phyloP scores from a whole-genome alignment of 2,329 filamentous ascomycete species.

The Trichoderma breve region DNA sequence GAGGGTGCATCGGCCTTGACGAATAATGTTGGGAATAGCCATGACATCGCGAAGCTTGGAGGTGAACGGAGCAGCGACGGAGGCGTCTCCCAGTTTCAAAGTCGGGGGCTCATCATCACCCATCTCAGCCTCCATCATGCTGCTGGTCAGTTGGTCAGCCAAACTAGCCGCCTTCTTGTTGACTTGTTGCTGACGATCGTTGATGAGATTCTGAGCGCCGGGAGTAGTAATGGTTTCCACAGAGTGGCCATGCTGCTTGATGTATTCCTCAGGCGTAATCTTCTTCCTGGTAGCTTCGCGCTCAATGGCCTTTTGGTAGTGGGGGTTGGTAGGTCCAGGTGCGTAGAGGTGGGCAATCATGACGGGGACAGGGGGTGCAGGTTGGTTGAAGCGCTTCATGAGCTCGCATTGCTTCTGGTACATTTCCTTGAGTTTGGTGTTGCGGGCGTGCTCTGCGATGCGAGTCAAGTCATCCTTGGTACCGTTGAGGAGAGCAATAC shows the following conservation, averaged over 20 bases:
- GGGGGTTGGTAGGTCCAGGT: conserved; percentile 85
- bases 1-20: conserved; percentile 93
- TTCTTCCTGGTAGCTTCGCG: conserved; percentile 80
- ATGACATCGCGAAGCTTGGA: conserved; percentile 96
- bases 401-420: conserved; percentile 93
- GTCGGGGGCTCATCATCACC: conserved; percentile 89
- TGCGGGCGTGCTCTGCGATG: conserved; percentile 90
- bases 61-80: conserved; percentile 94
- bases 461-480: conserved; percentile 85
- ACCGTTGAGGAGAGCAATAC: conserved; percentile 92
- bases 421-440: conserved; percentile 96
- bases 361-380: conserved; percentile 83
- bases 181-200: conserved; percentile 61
- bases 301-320: conserved; percentile 88
- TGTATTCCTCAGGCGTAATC: conserved; percentile 58
- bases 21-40: conserved; percentile 96
- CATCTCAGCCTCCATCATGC: conserved; percentile 87
- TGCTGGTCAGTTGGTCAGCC: conserved; percentile 80
- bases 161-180: conserved; percentile 72
- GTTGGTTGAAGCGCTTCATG: conserved; percentile 95
- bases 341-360: conserved; percentile 94
- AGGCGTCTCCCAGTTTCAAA: conserved; percentile 95
- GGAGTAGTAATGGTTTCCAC: conserved; percentile 67
- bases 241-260: conserved; percentile 50
- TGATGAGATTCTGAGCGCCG: conserved; percentile 59